Conservation (phyloP, 108 stramenopile species). For the Fistulifera solaris region DNA sequence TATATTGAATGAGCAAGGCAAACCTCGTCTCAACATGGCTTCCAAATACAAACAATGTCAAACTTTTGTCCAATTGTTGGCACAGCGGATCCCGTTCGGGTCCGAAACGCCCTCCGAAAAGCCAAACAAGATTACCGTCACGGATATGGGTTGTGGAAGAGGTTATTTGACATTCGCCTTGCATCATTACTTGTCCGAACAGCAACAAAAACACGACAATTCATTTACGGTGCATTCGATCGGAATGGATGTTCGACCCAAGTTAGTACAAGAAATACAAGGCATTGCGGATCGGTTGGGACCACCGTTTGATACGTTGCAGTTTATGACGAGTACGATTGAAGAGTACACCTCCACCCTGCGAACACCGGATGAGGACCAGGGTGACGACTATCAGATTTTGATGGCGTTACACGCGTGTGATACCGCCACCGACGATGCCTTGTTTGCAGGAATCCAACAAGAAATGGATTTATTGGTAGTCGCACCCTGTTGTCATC, state of each 20-base stretch:
- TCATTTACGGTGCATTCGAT: constrained; percentile 23
- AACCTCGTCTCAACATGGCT: constrained; percentile 45
- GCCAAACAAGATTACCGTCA: constrained; percentile 24
- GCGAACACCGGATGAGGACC: constrained; percentile 4
- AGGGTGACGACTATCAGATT: constrained; percentile 27
- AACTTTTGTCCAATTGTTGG: constrained; percentile 80
- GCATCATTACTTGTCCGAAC: constrained; percentile 48
- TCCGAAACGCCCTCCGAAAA: constrained; percentile 3
- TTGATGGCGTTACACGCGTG: constrained; percentile 86
- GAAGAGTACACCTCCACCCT: constrained; percentile 18
- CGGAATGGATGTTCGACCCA: constrained; percentile 74
- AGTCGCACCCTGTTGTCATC: constrained; percentile 84
- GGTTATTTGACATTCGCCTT: constrained; percentile 81
- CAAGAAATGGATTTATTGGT: constrained; percentile 50
- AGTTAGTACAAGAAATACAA: constrained; percentile 63
- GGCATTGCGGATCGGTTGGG: constrained; percentile 51
- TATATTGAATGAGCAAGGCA: constrained; percentile 47
- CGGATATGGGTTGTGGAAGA: constrained; percentile 66
- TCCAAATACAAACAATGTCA: constrained; percentile 74
- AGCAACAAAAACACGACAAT: constrained; percentile 9
- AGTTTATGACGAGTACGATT: constrained; percentile 60
- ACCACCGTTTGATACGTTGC: constrained; percentile 35
- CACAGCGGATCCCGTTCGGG: not conserved
- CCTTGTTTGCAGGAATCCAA: constrained; percentile 54
- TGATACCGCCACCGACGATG: constrained; percentile 87